Evolutionary conservation across 345 rosid species (phyloP).

Genomic region (Corchorus olitorius): DNA sequence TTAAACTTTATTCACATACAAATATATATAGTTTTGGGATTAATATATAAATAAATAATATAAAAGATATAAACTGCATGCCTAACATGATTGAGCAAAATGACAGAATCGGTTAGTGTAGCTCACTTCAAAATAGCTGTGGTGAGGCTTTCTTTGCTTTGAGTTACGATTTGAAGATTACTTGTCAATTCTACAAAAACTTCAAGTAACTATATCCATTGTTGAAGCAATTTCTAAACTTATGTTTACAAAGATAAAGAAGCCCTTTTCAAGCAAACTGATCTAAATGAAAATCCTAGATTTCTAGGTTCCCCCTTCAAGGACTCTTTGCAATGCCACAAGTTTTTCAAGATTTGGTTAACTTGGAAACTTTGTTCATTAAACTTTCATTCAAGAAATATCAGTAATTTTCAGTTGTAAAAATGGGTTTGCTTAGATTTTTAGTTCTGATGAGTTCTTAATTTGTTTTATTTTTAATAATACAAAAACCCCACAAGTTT

Average conservation of each 20-base stretch:
- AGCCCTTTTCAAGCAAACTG: not conserved
- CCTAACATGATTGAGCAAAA: not conserved
- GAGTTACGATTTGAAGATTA: conserved; percentile 19
- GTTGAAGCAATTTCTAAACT: conserved; percentile 10
- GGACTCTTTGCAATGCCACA: not conserved
- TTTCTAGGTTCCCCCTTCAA: not conserved
- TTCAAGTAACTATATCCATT: not conserved
- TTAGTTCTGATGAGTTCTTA: not conserved
- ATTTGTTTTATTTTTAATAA: not conserved
- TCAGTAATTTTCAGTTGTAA: no score
- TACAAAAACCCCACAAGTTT: not conserved
- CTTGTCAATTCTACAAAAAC: conserved; percentile 6
- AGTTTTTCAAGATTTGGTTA: no score
- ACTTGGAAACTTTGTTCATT: no score
- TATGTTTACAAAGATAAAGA: not conserved
- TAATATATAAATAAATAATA: no score
- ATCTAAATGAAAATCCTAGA: not conserved
- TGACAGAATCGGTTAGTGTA: conserved; percentile 4
- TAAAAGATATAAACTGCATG: not conserved
- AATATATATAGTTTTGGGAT: no score
- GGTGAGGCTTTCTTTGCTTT: conserved; percentile 9
- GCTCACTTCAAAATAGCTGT: not conserved
- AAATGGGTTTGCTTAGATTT: not conserved
- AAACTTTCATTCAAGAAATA: no score
- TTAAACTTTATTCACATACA: no score